These are phyloP conservation scores for Penicillium brevicompactum DNA, from an alignment of 2,329 filamentous ascomycete genomes.

Conservation along the genomic window DNA sequence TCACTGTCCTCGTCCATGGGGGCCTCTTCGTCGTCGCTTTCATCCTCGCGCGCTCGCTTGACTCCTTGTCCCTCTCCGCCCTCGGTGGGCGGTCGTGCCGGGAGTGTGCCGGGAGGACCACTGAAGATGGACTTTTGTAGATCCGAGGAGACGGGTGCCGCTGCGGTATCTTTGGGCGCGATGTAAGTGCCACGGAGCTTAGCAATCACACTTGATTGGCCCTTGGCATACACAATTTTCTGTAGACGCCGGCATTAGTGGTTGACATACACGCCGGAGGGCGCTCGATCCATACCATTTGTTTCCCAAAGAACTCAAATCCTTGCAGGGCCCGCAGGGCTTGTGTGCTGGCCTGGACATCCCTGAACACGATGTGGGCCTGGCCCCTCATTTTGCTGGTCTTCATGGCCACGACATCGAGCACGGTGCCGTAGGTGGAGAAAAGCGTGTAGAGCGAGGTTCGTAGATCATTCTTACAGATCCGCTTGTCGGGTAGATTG, in stretches of 20 bases:
- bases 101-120: conserved; percentile 52
- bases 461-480: conserved; percentile 84
- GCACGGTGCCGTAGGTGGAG: conserved; percentile 86
- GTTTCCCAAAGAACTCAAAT: conserved; percentile 79
- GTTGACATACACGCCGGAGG: not conserved
- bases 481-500: conserved; percentile 79
- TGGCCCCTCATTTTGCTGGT: conserved; percentile 93
- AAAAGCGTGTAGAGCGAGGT: conserved; percentile 90
- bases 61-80: conserved; percentile 56
- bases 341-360: conserved; percentile 88
- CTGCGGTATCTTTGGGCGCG: conserved; percentile 56
- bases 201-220: conserved; percentile 82
- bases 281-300: conserved; percentile 66
- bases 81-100: conserved; percentile 54
- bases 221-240: conserved; percentile 90
- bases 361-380: conserved; percentile 87
- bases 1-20: conserved; percentile 70
- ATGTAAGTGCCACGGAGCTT: conserved; percentile 92
- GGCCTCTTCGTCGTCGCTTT: conserved; percentile 55
- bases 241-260: conserved; percentile 41
- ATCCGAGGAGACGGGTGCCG: conserved; percentile 66
- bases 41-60: conserved; percentile 72
- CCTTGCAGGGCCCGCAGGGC: conserved; percentile 88
- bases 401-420: conserved; percentile 89
- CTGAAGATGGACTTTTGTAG: conserved; percentile 81